These are phyloP conservation scores for Trametes coccinea DNA, from an alignment of 768 basidiomycete genomes.

Conservation along the genomic window DNA sequence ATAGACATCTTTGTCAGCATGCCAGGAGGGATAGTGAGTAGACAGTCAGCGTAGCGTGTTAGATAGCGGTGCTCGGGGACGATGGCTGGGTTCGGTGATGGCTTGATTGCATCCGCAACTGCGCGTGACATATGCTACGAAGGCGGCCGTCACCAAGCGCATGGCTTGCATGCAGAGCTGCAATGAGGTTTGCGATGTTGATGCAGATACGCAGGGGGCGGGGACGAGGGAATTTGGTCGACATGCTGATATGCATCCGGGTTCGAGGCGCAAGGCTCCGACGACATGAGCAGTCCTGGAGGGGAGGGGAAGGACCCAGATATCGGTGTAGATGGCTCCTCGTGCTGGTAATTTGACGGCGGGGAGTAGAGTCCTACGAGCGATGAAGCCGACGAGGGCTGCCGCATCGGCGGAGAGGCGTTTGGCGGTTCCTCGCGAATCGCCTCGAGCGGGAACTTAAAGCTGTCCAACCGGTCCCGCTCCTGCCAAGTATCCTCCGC, in stretches of 20 bases:
- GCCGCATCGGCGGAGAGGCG: background rate
- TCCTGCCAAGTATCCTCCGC: background rate
- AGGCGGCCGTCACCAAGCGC: background rate
- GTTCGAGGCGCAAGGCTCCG: background rate
- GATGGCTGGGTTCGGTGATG: too few relatives aligned
- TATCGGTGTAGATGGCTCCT: background rate
- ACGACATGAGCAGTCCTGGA: background rate
- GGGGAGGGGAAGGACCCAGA: background rate
- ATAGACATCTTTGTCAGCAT: too few relatives aligned
- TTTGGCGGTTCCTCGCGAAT: background rate
- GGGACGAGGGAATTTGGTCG: background rate
- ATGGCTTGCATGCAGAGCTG: slow-evolving; percentile 1
- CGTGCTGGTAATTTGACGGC: background rate
- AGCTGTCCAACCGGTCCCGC: slow-evolving; percentile 2
- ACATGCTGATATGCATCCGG: background rate
- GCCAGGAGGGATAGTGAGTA: too few relatives aligned
- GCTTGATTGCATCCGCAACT: too few relatives aligned
- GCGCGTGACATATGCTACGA: background rate
- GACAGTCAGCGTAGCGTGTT: too few relatives aligned
- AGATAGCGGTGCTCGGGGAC: too few relatives aligned
- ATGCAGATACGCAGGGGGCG: background rate
- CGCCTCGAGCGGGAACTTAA: background rate
- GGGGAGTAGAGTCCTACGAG: background rate
- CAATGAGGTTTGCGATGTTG: too few relatives aligned
- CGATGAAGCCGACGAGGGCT: background rate